Percentiles rank a stretch among this genome's conserved stretches.
phyloP scores from a whole-genome alignment of 768 basidiomycete genomes.

The Termitomyces sp. region DNA sequence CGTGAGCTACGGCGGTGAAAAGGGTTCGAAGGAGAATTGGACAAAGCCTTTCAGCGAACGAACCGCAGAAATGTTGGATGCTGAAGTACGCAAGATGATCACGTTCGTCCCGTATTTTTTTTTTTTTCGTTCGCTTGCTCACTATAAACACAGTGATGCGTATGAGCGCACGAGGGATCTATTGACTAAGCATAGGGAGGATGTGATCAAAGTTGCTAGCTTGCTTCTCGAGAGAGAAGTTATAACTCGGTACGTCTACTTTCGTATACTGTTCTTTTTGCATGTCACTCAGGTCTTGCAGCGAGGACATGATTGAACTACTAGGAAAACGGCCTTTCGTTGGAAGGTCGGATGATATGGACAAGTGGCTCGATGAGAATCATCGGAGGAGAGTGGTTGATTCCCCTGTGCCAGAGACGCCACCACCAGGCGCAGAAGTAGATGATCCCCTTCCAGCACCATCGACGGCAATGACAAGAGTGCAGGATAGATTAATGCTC shows the following conservation, averaged over 20 bases:
- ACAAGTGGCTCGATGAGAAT: slow-evolving; percentile 91
- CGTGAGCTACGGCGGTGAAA: slow-evolving; percentile 90
- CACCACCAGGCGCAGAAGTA: slow-evolving; percentile 24
- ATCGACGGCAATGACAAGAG: slow-evolving; percentile 35
- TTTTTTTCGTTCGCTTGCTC: neutral
- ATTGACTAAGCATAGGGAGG: slow-evolving; percentile 72
- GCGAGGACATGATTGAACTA: slow-evolving; percentile 83
- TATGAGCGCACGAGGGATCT: slow-evolving; percentile 81
- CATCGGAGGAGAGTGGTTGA: slow-evolving; percentile 43
- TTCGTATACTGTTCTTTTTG: neutral
- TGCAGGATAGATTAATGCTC: slow-evolving; percentile 21
- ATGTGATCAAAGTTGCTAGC: slow-evolving; percentile 93
- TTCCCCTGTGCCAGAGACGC: slow-evolving; percentile 13
- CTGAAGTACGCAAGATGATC: slow-evolving; percentile 94
- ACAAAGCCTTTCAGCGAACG: slow-evolving; percentile 98
- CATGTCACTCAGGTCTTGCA: slow-evolving; percentile 20
- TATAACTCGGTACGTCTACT: slow-evolving; percentile 70
- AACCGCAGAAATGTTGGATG: slow-evolving; percentile 91
- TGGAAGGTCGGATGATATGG: slow-evolving; percentile 88
- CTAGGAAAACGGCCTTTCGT: slow-evolving; percentile 80
- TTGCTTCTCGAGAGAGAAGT: slow-evolving; percentile 93
- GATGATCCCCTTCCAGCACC: slow-evolving; percentile 46
- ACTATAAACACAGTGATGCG: slow-evolving; percentile 45
- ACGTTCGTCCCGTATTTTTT: slow-evolving; percentile 33
- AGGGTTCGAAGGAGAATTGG: slow-evolving; percentile 81